Evolutionary conservation across 371 early-diverging fungal genomes (phyloP).

Genomic region (Syncephalastrum monosporum): DNA sequence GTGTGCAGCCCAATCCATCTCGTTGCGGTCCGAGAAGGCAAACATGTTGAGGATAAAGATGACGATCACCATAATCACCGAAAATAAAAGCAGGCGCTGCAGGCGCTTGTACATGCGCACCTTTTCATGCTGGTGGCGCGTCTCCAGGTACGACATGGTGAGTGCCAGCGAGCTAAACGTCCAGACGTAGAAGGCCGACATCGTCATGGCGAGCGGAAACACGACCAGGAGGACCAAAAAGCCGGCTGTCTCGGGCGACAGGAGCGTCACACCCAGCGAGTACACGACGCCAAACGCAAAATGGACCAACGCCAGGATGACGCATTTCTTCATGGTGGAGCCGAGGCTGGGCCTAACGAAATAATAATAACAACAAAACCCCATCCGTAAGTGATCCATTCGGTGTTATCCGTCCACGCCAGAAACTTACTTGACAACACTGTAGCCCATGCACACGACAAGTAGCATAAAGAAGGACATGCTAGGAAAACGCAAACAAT

Average conservation of each 20-base stretch:
- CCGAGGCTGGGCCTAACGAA: constrained; percentile 81
- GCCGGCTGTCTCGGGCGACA: constrained; percentile 71
- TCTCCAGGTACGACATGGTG: constrained; percentile 40
- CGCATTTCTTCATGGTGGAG: constrained; percentile 84
- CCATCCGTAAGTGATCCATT: no score
- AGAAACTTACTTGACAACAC: constrained; percentile 79
- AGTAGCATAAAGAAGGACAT: constrained; percentile 94
- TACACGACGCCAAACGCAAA: constrained; percentile 90
- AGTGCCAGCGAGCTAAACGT: constrained; percentile 51
- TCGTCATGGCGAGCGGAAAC: constrained; percentile 85
- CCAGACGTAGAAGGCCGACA: constrained; percentile 95
- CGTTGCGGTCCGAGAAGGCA: constrained; percentile 60
- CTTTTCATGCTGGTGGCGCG: constrained; percentile 85
- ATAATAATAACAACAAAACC: no score
- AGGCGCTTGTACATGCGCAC: constrained; percentile 86
- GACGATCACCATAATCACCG: constrained; percentile 67
- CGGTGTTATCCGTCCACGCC: background rate
- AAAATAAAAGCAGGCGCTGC: constrained; percentile 77
- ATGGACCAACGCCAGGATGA: constrained; percentile 74
- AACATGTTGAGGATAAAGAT: constrained; percentile 84
- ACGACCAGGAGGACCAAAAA: constrained; percentile 77
- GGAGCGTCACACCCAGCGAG: constrained; percentile 76
- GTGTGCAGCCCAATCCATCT: constrained; percentile 69
- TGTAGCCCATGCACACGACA: constrained; percentile 94
- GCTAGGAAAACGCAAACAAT: constrained; percentile 20